Percentiles rank a stretch among this genome's conserved stretches.
Conservation (phyloP, 2,329 filamentous ascomycete genomes). For the Arthrinium puccinioides region DNA sequence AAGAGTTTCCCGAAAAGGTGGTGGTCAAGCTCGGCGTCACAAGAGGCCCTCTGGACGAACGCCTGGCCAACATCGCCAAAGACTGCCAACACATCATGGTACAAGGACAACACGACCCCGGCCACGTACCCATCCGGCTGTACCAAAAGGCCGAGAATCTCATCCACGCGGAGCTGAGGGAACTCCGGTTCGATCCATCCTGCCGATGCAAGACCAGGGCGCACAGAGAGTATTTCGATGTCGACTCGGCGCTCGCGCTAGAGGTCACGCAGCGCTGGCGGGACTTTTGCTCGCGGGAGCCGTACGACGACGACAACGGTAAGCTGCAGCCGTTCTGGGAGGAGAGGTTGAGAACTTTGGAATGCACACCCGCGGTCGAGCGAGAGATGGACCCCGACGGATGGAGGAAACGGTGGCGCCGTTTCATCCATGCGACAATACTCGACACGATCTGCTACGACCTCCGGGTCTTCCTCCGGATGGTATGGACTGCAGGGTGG, state of each 20-base stretch:
- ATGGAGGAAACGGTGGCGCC: neutral
- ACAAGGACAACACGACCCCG: slow-evolving; percentile 5
- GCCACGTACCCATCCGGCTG: slow-evolving; percentile 4
- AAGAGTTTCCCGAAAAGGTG: neutral
- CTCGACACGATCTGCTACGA: neutral
- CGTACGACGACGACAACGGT: slow-evolving; percentile 2
- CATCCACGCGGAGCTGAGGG: slow-evolving; percentile 4
- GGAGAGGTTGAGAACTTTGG: neutral
- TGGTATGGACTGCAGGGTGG: neutral
- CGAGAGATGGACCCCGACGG: neutral
- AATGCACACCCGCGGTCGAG: neutral
- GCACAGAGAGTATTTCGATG: slow-evolving; percentile 6
- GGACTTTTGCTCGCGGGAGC: slow-evolving; percentile 4
- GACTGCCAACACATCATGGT: slow-evolving; percentile 1
- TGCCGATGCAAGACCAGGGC: neutral
- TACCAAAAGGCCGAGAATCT: slow-evolving; percentile 4
- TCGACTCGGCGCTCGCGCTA: neutral
- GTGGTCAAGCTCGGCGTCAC: slow-evolving; percentile 7
- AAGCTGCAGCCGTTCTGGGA: slow-evolving; percentile 5
- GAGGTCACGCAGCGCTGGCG: slow-evolving; percentile 6
- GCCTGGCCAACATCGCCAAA: slow-evolving; percentile 2
- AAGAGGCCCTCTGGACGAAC: neutral
- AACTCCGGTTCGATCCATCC: neutral
- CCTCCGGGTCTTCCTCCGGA: neutral
- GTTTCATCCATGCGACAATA: neutral